These are phyloP conservation scores for Sclerotinia nivalis DNA, from an alignment of 2,329 filamentous ascomycete genomes.

Conservation along the genomic window DNA sequence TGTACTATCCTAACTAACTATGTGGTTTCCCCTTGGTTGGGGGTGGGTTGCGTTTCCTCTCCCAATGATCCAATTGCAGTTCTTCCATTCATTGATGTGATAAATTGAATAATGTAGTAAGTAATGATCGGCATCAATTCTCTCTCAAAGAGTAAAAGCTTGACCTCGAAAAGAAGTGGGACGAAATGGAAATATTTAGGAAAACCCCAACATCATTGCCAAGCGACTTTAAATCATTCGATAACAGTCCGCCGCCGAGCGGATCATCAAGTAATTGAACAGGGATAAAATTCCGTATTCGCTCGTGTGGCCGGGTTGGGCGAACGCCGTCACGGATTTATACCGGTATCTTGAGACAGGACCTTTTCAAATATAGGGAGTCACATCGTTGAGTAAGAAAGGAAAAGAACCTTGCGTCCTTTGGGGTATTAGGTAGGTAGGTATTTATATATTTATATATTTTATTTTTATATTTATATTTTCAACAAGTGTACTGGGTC, in stretches of 20 bases:
- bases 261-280: background rate
- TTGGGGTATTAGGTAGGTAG: background rate
- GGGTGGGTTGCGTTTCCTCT: too few species aligned
- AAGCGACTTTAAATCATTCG: conserved; percentile 12
- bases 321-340: background rate
- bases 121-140: background rate
- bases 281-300: background rate
- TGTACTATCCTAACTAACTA: too few species aligned
- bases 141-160: background rate
- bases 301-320: background rate
- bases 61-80: too few species aligned
- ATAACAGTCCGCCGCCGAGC: conserved; percentile 6
- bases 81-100: background rate
- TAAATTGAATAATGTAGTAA: background rate
- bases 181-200: background rate
- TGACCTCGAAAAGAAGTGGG: background rate
- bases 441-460: too few species aligned
- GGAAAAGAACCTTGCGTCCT: background rate
- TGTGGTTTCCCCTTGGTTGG: too few species aligned
- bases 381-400: background rate
- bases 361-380: background rate
- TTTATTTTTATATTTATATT: background rate
- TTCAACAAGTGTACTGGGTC: background rate
- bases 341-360: background rate
- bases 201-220: background rate